A percentile compares a stretch with the other conserved stretches of the same genome.
Evolutionary conservation across 225 moss, liverwort and hornwort species (phyloP).

Genomic region (Physcomitrium patens): DNA sequence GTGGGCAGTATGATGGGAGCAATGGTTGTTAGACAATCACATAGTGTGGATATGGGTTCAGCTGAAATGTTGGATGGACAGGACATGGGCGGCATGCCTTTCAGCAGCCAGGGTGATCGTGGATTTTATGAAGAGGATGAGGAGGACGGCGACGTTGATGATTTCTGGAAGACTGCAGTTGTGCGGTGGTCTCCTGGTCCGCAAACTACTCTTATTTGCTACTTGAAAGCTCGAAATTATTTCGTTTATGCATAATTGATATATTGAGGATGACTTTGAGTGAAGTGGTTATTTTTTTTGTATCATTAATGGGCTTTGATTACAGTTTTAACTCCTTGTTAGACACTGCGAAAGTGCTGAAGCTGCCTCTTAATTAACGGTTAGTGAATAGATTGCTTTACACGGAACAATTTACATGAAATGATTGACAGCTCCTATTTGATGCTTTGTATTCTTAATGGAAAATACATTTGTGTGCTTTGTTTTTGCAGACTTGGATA

Average conservation of each 20-base stretch:
- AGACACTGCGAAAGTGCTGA: not conserved
- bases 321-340: not conserved
- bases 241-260: not conserved
- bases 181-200: conserved; percentile 72
- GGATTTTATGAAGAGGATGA: conserved; percentile 81
- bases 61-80: conserved; percentile 28
- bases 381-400: not conserved
- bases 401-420: not conserved
- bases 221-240: not conserved
- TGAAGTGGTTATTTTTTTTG: not conserved
- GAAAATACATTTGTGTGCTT: not conserved
- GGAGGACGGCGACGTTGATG: conserved; percentile 64
- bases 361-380: not conserved
- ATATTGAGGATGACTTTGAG: not conserved
- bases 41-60: conserved; percentile 38
- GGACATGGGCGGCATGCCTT: conserved; percentile 26
- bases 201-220: conserved; percentile 9
- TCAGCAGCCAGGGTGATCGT: conserved; percentile 54
- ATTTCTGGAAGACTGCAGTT: conserved; percentile 63
- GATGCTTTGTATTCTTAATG: not conserved
- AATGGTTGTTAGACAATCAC: conserved; percentile 24
- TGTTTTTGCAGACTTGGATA: conserved; percentile 69
- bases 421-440: conserved; percentile 5
- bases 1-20: conserved; percentile 23
- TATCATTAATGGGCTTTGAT: too few species aligned